Conservation (phyloP, 2,329 filamentous ascomycete species). For the Ceratocystis colombiana region DNA sequence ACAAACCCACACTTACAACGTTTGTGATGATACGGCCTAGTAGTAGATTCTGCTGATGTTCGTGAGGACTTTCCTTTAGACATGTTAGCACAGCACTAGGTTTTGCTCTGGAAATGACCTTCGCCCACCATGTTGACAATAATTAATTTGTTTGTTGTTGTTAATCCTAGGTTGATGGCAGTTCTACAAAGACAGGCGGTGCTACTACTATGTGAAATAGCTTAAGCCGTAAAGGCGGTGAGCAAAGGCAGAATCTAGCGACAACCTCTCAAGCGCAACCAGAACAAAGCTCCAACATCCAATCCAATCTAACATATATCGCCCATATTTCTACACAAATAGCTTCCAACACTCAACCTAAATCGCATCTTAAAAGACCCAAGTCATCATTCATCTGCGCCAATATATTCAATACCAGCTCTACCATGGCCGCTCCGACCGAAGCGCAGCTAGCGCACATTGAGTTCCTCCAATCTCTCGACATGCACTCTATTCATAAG, state of each 20-base stretch:
- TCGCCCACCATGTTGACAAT: slow-evolving; percentile 8
- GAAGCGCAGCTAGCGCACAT: slow-evolving; percentile 73
- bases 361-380: too few species aligned
- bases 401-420: slow-evolving; percentile 29
- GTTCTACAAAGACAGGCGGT: not conserved
- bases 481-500: slow-evolving; percentile 77
- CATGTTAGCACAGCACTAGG: not conserved
- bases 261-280: slow-evolving; percentile 8
- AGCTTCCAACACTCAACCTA: too few species aligned
- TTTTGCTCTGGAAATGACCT: not conserved
- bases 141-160: not conserved
- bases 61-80: slow-evolving; percentile 78
- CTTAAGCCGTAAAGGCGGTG: slow-evolving; percentile 23
- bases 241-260: slow-evolving; percentile 22
- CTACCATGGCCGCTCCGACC: slow-evolving; percentile 53
- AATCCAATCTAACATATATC: too few species aligned
- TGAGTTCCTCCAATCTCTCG: slow-evolving; percentile 77
- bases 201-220: not conserved
- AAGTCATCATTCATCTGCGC: too few species aligned
- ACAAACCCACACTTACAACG: slow-evolving; percentile 54
- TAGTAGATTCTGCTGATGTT: slow-evolving; percentile 90
- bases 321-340: too few species aligned
- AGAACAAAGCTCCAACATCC: not conserved
- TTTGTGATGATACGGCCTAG: slow-evolving; percentile 95
- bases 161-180: not conserved